phyloP scores from a whole-genome alignment of 768 basidiomycete genomes.

The Floccularia luteovirens region DNA sequence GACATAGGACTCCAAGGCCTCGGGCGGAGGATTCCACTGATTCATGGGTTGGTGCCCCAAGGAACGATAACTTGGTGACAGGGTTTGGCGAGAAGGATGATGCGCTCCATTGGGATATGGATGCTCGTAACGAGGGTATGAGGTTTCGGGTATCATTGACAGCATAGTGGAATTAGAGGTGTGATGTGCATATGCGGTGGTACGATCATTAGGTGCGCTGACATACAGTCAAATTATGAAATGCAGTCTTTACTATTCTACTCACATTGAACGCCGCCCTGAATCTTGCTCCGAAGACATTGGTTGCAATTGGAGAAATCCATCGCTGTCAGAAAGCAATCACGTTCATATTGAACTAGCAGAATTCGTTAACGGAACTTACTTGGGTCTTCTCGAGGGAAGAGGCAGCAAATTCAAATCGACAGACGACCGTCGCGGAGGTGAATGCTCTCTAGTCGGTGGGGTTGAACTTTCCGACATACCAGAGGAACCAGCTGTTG shows the following conservation, averaged over 20 bases:
- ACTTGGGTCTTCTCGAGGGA: slow-evolving; percentile 32
- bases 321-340: slow-evolving; percentile 27
- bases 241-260: slow-evolving; percentile 7
- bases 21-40: slow-evolving; percentile 50
- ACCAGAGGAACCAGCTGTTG: slow-evolving; percentile 70
- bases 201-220: slow-evolving; percentile 22
- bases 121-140: slow-evolving; percentile 43
- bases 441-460: slow-evolving; percentile 59
- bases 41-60: slow-evolving; percentile 40
- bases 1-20: slow-evolving; percentile 62
- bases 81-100: slow-evolving; percentile 29
- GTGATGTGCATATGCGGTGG: slow-evolving; percentile 39
- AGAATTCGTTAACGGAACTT: slow-evolving; percentile 11
- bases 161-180: slow-evolving; percentile 32
- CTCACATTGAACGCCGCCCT: slow-evolving; percentile 40
- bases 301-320: slow-evolving; percentile 35
- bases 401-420: slow-evolving; percentile 34
- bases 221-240: slow-evolving; percentile 4
- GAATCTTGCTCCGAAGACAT: slow-evolving; percentile 35
- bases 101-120: slow-evolving; percentile 30
- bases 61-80: slow-evolving; percentile 38
- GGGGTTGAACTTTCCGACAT: slow-evolving; percentile 68
- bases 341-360: too few relatives aligned
- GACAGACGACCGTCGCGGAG: slow-evolving; percentile 43
- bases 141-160: slow-evolving; percentile 55